Conservation (phyloP, 2,329 filamentous ascomycete genomes). For the Penicillium sp. region DNA sequence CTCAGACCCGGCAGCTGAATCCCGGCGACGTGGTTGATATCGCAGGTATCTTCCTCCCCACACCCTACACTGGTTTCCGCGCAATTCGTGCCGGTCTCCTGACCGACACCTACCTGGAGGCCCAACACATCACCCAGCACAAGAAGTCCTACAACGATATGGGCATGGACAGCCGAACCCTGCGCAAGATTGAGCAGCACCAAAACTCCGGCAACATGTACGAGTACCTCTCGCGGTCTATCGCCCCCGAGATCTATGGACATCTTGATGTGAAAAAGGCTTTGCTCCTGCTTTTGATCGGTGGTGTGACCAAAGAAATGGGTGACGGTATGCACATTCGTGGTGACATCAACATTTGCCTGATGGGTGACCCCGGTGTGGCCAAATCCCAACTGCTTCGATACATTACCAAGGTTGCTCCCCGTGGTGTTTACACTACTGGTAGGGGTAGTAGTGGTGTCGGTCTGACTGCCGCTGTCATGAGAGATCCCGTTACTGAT, state of each 20-base stretch:
- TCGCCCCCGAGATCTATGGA: constrained; percentile 95
- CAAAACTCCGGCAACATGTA: constrained; percentile 87
- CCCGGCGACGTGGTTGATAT: constrained; percentile 94
- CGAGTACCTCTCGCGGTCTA: constrained; percentile 91
- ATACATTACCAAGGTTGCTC: constrained; percentile 97
- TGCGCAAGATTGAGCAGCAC: constrained; percentile 81
- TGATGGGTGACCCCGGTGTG: constrained; percentile 99
- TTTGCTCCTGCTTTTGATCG: constrained; percentile 88
- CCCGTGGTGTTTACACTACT: constrained; percentile 82
- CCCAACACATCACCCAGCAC: constrained; percentile 89
- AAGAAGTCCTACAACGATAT: constrained; percentile 98
- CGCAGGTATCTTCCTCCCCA: constrained; percentile 92
- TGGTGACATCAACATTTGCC: constrained; percentile 96
- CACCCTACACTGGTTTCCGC: constrained; percentile 97
- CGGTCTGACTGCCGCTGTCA: constrained; percentile 77
- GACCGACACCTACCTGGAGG: constrained; percentile 95
- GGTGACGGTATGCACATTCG: constrained; percentile 98
- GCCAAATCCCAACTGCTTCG: constrained; percentile 98
- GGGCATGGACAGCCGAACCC: constrained; percentile 73
- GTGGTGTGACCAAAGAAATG: constrained; percentile 94
- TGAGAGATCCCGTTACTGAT: constrained; percentile 74
- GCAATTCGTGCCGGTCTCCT: constrained; percentile 94
- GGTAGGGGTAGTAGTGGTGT: constrained; percentile 79
- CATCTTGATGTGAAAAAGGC: constrained; percentile 98
- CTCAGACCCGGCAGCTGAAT: constrained; percentile 79